Evolutionary conservation across 495 filamentous ascomycete genomes (phyloP), one percentile per base, ranked within the genome.

Genomic region (Lophiotrema nucula): DNA sequence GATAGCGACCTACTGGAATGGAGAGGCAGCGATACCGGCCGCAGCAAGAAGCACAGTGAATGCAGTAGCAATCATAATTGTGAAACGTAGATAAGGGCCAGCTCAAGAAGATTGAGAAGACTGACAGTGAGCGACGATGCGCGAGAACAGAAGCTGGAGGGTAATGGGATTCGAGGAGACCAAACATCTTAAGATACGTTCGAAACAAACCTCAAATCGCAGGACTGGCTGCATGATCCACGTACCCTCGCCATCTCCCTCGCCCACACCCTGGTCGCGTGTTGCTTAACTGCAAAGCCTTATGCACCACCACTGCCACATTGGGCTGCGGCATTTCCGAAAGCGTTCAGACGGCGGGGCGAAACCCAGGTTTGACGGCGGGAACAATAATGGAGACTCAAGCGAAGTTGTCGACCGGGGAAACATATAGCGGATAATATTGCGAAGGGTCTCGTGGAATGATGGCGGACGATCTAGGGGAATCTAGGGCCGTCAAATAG

Each of bases 41-140:
- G 53, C 43, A 11, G 43, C 43, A 22, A 56, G 31, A 24, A 47
- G 42, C 18, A 56, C 18, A 24, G 42, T 41, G 19, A 35, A 37
- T 23, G 28, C 42, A 35, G 15, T 35, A 15, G 31, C 31, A 15
- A 35, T 8, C 31, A 35, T 35, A n/a, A n/a, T n/a, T n/a, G n/a
- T 35, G 31, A 15, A 35, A 35, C 31, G 31, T 35, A 35, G 31
- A 35, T 15, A 35, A 35, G 31, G 31, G 8, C 8, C 8, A 8
- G 31, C 31, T 8, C 8, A 15, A 35, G 8, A 15, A 35, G 15
- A 15, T 15, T 35, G 31, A 35, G 8, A 35, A 35, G 31, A 35
- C 31, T 8, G 31, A 8, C 31, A 8, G 31, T 8, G 31, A 15
- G 15, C 31, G 31, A 35, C 31, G 31, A 15, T 35, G 15, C 31